A percentile compares a stretch with the other conserved stretches of the same genome.
Evolutionary conservation across 306 rosid species (phyloP).

Genomic region (Casuarina glauca): DNA sequence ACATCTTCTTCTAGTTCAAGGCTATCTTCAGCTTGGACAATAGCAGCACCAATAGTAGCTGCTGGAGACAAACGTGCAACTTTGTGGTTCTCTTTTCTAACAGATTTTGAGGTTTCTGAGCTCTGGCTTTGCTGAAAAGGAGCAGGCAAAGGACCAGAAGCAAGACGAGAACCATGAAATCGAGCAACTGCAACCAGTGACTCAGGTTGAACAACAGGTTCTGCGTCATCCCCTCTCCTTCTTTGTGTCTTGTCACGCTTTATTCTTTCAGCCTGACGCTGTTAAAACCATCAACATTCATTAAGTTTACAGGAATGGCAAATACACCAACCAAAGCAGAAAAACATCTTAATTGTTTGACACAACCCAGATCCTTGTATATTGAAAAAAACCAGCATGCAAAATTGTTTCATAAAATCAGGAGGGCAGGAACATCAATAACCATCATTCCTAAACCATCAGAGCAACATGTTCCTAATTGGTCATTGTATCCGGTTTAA

Average conservation of each 20-base stretch:
- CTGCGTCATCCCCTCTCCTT: conserved; percentile 79
- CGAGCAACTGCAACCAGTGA: conserved; percentile 72
- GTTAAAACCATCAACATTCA: conserved; percentile 9
- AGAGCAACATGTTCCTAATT: too few species aligned
- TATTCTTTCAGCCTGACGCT: conserved; percentile 86
- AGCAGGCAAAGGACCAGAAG: conserved; percentile 76
- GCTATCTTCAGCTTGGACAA: conserved; percentile 84
- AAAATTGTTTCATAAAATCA: background rate
- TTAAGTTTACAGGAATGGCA: conserved; percentile 3
- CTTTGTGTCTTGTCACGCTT: conserved; percentile 79
- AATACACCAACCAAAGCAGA: background rate
- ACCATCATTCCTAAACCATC: too few species aligned
- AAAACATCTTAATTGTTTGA: too few species aligned
- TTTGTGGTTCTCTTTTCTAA: conserved; percentile 38
- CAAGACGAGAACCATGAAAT: conserved; percentile 92
- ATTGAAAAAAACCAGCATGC: background rate
- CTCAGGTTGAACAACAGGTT: conserved; percentile 72
- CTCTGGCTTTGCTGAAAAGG: conserved; percentile 55
- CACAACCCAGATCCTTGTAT: background rate
- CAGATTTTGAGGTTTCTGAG: conserved; percentile 20
- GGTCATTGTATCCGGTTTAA: too few species aligned
- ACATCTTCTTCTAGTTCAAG: conserved; percentile 63
- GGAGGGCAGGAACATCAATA: background rate
- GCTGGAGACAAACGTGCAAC: conserved; percentile 57
- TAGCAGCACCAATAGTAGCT: conserved; percentile 74